Conservation (phyloP, 192 early-diverging fungal species). For the Rhizophagus sp. region DNA sequence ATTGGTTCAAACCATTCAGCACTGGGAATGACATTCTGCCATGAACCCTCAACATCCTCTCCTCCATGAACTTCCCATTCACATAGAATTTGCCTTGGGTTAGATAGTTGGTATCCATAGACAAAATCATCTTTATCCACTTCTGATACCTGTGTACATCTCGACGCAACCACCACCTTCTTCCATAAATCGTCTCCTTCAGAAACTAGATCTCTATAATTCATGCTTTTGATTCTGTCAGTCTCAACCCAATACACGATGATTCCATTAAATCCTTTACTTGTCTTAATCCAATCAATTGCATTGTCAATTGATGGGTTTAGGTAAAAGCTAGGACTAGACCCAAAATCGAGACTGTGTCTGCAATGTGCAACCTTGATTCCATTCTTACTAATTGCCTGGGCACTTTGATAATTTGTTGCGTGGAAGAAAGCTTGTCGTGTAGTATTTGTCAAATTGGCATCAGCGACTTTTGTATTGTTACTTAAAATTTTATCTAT, state of each 20-base stretch:
- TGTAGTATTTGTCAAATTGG: too few species aligned
- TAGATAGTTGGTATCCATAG: slow-evolving; percentile 2
- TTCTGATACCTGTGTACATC: background rate
- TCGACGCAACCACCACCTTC: background rate
- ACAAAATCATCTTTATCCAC: background rate
- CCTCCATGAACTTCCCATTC: background rate
- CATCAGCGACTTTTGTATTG: too few species aligned
- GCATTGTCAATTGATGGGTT: background rate
- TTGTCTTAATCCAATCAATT: background rate
- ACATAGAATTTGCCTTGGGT: background rate
- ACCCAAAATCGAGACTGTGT: too few species aligned
- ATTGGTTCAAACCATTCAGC: slow-evolving; percentile 1
- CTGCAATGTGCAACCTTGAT: too few species aligned
- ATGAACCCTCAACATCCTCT: slow-evolving; percentile 16
- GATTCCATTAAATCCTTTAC: background rate
- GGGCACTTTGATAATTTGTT: too few species aligned
- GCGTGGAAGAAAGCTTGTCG: too few species aligned
- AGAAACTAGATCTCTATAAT: background rate
- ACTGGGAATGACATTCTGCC: background rate
- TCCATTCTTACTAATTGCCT: too few species aligned
- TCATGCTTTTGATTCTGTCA: slow-evolving; percentile 7
- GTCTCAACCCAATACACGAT: background rate
- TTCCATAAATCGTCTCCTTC: background rate
- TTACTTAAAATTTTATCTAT: too few species aligned
- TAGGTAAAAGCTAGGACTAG: background rate